Percentiles rank a stretch among this genome's conserved stretches.
Conservation (phyloP, 1,284 basidiomycete genomes). For the Ceraceosorus guamensis region DNA sequence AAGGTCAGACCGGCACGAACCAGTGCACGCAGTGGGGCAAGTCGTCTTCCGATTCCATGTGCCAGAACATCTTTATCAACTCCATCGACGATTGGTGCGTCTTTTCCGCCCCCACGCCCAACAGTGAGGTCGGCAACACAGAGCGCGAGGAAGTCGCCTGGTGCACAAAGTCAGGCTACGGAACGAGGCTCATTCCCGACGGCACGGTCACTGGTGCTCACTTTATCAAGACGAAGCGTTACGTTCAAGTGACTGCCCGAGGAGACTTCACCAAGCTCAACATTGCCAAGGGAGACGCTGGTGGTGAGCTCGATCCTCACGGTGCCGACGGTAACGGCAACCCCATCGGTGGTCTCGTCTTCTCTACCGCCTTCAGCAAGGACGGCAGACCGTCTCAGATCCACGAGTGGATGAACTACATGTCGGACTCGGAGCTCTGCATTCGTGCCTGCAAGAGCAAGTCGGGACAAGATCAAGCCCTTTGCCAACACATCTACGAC, state of each 20-base stretch:
- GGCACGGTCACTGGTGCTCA: slow-evolving; percentile 66
- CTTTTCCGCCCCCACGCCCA: slow-evolving; percentile 25
- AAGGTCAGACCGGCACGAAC: slow-evolving; percentile 15
- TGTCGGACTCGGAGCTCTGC: slow-evolving; percentile 39
- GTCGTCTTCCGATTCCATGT: slow-evolving; percentile 24
- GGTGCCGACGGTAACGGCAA: slow-evolving; percentile 29
- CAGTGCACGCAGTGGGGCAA: slow-evolving; percentile 17
- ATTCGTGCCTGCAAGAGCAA: slow-evolving; percentile 43
- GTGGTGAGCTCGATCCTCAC: slow-evolving; percentile 35
- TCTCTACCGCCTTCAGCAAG: slow-evolving; percentile 32
- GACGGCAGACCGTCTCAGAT: slow-evolving; percentile 16
- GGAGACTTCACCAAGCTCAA: slow-evolving; percentile 49
- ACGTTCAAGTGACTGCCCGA: slow-evolving; percentile 61
- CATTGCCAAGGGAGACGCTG: slow-evolving; percentile 37
- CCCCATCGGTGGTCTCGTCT: slow-evolving; percentile 30
- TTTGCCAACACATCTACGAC: slow-evolving; percentile 46
- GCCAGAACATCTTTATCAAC: slow-evolving; percentile 43
- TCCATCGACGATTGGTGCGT: slow-evolving; percentile 39
- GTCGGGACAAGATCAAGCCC: slow-evolving; percentile 26
- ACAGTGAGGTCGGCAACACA: slow-evolving; percentile 31
- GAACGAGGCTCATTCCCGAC: slow-evolving; percentile 66
- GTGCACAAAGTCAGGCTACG: slow-evolving; percentile 56
- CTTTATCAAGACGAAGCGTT: slow-evolving; percentile 61
- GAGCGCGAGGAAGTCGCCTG: slow-evolving; percentile 63
- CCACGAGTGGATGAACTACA: slow-evolving; percentile 45